These are phyloP conservation scores for Xanthoconium separans DNA, from an alignment of 1,284 basidiomycete species.

Conservation along the genomic window DNA sequence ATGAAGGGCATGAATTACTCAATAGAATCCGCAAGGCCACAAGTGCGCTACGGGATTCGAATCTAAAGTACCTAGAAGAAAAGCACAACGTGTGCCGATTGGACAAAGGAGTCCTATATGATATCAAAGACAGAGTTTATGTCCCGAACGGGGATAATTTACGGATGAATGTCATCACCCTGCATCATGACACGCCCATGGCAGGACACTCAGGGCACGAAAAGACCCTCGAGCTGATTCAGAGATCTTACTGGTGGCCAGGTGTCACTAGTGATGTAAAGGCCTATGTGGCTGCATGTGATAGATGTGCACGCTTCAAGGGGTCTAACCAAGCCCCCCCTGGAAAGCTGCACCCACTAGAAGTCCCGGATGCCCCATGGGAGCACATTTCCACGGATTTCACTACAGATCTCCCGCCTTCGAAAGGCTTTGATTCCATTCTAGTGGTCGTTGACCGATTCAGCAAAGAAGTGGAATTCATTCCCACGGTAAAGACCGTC, in stretches of 20 bases:
- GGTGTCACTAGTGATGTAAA: too few relatives aligned
- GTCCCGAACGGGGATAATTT: not conserved
- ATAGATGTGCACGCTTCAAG: not conserved
- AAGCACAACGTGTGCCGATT: not conserved
- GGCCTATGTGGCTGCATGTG: too few relatives aligned
- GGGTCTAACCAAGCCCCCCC: not conserved
- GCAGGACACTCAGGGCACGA: too few relatives aligned
- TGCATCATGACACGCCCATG: not conserved
- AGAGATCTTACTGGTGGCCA: too few relatives aligned
- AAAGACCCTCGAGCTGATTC: too few relatives aligned
- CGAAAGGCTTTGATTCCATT: not conserved
- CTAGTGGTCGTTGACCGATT: not conserved
- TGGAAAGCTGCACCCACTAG: not conserved
- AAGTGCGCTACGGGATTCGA: too few relatives aligned
- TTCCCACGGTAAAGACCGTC: not conserved
- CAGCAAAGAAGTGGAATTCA: not conserved
- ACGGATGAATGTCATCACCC: not conserved
- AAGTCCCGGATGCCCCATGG: not conserved
- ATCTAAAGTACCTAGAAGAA: too few relatives aligned
- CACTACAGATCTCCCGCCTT: not conserved
- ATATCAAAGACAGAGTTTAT: not conserved
- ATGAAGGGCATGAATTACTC: not conserved
- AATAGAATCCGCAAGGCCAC: too few relatives aligned
- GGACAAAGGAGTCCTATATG: not conserved
- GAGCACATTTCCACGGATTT: not conserved